Percentiles rank a stretch among this genome's conserved stretches.
Evolutionary conservation across 352 stramenopile species (phyloP).

Genomic region (Phytophthora colocasiae): DNA sequence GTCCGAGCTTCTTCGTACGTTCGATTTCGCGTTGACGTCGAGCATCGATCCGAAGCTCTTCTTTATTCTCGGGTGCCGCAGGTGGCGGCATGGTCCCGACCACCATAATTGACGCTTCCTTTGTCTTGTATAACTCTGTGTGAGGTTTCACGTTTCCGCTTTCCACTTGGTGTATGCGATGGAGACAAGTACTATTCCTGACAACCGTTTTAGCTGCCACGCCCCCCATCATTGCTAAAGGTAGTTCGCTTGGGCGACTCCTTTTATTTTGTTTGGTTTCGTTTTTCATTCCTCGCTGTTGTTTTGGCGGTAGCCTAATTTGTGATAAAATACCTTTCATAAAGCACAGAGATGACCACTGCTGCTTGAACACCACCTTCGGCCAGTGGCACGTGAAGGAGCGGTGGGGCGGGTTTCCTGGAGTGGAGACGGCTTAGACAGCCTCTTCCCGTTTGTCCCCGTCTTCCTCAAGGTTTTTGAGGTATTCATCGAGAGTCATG

Average conservation of each 20-base stretch:
- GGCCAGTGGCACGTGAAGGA: constrained; percentile 10
- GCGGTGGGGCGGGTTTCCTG: constrained; percentile 1
- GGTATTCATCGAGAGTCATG: constrained; percentile 74
- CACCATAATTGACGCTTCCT: constrained; percentile 22
- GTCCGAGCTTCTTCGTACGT: constrained; percentile 70
- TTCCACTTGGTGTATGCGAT: constrained; percentile 12
- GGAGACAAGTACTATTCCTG: constrained; percentile 23
- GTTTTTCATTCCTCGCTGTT: constrained; percentile 25
- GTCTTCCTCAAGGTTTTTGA: constrained; percentile 76
- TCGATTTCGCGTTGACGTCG: constrained; percentile 70
- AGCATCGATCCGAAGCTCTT: constrained; percentile 64
- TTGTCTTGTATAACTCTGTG: not conserved
- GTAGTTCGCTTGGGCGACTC: constrained; percentile 23
- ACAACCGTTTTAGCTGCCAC: constrained; percentile 12
- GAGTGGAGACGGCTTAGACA: constrained; percentile 38
- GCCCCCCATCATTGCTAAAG: not conserved
- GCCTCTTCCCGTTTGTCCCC: constrained; percentile 62
- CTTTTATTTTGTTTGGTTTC: constrained; percentile 39
- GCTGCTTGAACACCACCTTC: constrained; percentile 9
- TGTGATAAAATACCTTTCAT: constrained; percentile 47
- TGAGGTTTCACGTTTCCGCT: constrained; percentile 15
- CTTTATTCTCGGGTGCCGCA: constrained; percentile 38
- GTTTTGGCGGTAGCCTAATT: constrained; percentile 11
- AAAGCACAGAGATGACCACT: constrained; percentile 30
- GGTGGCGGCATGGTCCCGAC: constrained; percentile 36